Conservation (phyloP, 352 stramenopile species). For the Phytophthora chlamydospora region DNA sequence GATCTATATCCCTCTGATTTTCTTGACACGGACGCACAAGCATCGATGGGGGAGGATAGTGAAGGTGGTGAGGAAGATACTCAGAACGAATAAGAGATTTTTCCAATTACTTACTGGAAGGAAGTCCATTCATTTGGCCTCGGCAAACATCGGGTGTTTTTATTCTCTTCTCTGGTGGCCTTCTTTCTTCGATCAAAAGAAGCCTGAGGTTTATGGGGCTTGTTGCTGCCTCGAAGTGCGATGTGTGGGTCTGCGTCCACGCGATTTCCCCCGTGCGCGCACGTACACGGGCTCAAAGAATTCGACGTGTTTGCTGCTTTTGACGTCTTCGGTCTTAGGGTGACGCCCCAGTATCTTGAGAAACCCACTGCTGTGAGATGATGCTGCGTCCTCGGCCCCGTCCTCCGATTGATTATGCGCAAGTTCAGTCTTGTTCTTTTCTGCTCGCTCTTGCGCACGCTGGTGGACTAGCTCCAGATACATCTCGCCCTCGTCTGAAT, state of each 20-base stretch:
- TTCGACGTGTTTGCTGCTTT: slow-evolving; percentile 51
- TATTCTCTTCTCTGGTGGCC: background rate
- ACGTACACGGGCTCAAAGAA: slow-evolving; percentile 63
- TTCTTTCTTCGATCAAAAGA: slow-evolving; percentile 23
- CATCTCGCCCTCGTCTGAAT: slow-evolving; percentile 61
- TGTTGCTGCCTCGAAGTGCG: slow-evolving; percentile 19
- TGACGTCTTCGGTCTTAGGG: slow-evolving; percentile 19
- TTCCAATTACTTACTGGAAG: slow-evolving; percentile 28
- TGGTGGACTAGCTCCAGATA: slow-evolving; percentile 56
- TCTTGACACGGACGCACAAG: slow-evolving; percentile 20
- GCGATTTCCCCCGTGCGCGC: slow-evolving; percentile 28
- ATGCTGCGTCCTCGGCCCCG: background rate
- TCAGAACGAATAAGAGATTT: slow-evolving; percentile 1
- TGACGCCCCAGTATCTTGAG: slow-evolving; percentile 46
- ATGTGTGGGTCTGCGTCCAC: slow-evolving; percentile 20
- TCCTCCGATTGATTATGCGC: slow-evolving; percentile 19
- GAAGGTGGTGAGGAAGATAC: slow-evolving; percentile 6
- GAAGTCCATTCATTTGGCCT: slow-evolving; percentile 9
- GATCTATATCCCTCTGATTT: slow-evolving; percentile 35
- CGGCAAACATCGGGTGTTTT: too few species aligned
- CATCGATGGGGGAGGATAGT: slow-evolving; percentile 1
- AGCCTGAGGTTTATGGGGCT: slow-evolving; percentile 12
- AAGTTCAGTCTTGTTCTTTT: slow-evolving; percentile 33
- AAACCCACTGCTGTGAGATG: slow-evolving; percentile 27
- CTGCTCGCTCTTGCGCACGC: slow-evolving; percentile 25